Evolutionary conservation across 257 asterid species (phyloP).

Genomic region (Coffea eugenioides): DNA sequence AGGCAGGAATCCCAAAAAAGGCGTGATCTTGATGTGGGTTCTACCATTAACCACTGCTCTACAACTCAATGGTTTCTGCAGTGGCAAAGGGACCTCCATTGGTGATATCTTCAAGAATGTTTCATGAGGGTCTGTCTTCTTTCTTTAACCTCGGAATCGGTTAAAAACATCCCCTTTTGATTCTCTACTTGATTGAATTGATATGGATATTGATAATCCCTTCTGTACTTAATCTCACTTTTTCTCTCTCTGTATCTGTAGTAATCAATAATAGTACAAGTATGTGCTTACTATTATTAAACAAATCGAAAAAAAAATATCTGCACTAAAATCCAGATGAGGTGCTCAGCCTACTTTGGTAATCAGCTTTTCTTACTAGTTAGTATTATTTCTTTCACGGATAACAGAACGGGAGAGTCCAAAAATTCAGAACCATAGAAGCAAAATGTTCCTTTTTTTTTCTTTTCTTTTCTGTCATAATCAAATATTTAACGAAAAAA

Average conservation of each 20-base stretch:
- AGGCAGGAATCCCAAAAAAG: conserved; percentile 58
- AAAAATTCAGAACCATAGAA: conserved; percentile 32
- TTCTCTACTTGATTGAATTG: conserved; percentile 2
- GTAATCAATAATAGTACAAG: background rate
- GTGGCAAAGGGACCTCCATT: conserved; percentile 72
- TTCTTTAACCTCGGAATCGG: conserved; percentile 19
- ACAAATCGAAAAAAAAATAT: background rate
- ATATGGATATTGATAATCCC: background rate
- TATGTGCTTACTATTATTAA: background rate
- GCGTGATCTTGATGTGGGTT: conserved; percentile 50
- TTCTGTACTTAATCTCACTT: conserved; percentile 11
- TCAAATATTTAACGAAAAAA: background rate
- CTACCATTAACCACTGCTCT: conserved; percentile 27
- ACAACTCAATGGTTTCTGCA: conserved; percentile 48
- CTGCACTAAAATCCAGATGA: background rate
- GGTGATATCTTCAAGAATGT: conserved; percentile 9
- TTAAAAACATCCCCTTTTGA: conserved; percentile 19
- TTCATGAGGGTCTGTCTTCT: background rate
- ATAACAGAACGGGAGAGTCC: conserved; percentile 18
- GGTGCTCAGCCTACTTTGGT: conserved; percentile 1
- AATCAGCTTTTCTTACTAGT: background rate
- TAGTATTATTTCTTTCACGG: background rate
- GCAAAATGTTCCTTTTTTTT: background rate
- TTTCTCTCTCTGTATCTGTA: conserved; percentile 15
- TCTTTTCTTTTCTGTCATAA: background rate